Evolutionary conservation across 1,139 yeast species (phyloP).

Genomic region (Lodderomyces beijingensis): DNA sequence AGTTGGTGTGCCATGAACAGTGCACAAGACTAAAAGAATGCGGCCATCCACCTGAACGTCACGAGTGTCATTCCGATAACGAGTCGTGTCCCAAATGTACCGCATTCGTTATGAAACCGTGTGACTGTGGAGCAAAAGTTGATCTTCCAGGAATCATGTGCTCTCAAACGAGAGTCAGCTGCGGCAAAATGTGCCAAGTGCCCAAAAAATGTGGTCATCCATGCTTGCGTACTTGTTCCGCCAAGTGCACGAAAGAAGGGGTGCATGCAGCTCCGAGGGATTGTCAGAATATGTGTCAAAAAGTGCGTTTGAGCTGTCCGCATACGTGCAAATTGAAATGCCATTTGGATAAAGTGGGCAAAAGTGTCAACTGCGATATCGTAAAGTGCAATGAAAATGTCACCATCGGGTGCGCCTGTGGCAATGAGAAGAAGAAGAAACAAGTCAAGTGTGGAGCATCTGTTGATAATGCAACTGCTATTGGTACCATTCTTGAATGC

Average conservation of each 20-base stretch:
- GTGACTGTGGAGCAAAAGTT: slow-evolving; percentile 64
- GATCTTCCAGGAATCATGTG: slow-evolving; percentile 65
- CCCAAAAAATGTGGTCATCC: slow-evolving; percentile 64
- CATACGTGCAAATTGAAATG: slow-evolving; percentile 63
- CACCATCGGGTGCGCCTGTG: slow-evolving; percentile 59
- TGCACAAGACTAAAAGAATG: slow-evolving; percentile 62
- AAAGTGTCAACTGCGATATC: slow-evolving; percentile 34
- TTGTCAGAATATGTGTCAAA: slow-evolving; percentile 59
- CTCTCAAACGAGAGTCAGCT: slow-evolving; percentile 63
- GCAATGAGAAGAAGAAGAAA: slow-evolving; percentile 41
- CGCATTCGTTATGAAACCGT: slow-evolving; percentile 52
- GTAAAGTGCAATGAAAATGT: slow-evolving; percentile 47
- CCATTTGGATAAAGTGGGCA: slow-evolving; percentile 49
- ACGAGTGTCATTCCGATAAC: slow-evolving; percentile 67
- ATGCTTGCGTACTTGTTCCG: slow-evolving; percentile 58
- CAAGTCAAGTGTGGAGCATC: slow-evolving; percentile 57
- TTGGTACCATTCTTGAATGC: slow-evolving; percentile 47
- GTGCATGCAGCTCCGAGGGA: slow-evolving; percentile 29
- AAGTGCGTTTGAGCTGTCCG: slow-evolving; percentile 49
- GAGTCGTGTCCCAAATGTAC: slow-evolving; percentile 78
- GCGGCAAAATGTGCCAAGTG: slow-evolving; percentile 65
- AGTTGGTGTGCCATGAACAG: slow-evolving; percentile 63
- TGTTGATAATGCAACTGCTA: slow-evolving; percentile 20
- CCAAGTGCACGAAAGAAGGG: slow-evolving; percentile 29
- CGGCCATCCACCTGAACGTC: slow-evolving; percentile 74